These are phyloP conservation scores for Fusarium staphyleae DNA, from an alignment of 2,329 filamentous ascomycete species.

Conservation along the genomic window DNA sequence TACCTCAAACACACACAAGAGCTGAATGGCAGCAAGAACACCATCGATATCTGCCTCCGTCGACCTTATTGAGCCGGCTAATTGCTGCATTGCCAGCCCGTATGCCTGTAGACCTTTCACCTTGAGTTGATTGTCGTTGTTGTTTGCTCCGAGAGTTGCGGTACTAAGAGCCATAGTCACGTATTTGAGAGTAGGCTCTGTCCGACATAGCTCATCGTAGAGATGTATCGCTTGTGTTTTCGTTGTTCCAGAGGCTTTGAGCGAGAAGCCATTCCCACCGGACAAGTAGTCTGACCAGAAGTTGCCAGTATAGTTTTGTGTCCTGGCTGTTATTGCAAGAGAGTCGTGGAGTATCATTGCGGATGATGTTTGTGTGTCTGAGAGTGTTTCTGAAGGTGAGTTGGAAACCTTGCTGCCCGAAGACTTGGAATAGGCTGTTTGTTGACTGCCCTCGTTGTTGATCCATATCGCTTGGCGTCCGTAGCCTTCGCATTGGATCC, in stretches of 20 bases:
- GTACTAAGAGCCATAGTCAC: slow-evolving; percentile 19
- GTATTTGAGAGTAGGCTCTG: slow-evolving; percentile 9
- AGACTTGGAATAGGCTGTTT: background rate
- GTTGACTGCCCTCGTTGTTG: slow-evolving; percentile 6
- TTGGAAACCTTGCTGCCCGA: background rate
- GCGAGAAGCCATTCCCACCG: slow-evolving; percentile 1
- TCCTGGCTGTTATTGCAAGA: background rate
- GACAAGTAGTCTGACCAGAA: slow-evolving; percentile 24
- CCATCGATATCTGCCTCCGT: slow-evolving; percentile 1
- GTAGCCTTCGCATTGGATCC: slow-evolving; percentile 14
- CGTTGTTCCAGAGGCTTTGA: slow-evolving; percentile 6
- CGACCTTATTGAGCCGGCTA: background rate
- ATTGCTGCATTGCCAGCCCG: slow-evolving; percentile 7
- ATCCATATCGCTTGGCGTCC: slow-evolving; percentile 12
- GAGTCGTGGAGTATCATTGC: slow-evolving; percentile 1
- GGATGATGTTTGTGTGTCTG: rapidly evolving
- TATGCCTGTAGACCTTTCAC: slow-evolving; percentile 10
- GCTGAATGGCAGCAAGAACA: slow-evolving; percentile 3
- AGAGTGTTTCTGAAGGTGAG: background rate
- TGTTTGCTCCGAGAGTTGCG: background rate
- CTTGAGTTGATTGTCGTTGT: slow-evolving; percentile 4
- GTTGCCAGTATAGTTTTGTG: slow-evolving; percentile 13
- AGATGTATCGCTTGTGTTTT: slow-evolving; percentile 1
- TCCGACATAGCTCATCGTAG: background rate
- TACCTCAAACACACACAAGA: slow-evolving; percentile 18